Evolutionary conservation across 2,329 filamentous ascomycete genomes (phyloP), one percentile per base, ranked within the genome.

Genomic region (Fragosphaeria purpurea): DNA sequence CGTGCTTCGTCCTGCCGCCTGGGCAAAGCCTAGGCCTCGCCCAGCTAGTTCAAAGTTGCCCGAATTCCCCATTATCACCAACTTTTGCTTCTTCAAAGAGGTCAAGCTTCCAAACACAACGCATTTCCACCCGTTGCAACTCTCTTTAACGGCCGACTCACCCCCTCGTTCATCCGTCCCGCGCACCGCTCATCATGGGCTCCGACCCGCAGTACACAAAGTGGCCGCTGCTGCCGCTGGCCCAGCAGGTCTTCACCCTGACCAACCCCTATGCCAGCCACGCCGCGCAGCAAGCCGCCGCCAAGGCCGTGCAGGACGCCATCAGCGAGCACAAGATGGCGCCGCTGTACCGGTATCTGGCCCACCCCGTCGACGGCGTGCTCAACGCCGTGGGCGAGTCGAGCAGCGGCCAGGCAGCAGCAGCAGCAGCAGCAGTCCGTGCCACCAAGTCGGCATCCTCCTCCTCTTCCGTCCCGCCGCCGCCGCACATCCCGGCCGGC

Each of bases 261-360:
- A 88, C 86, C 65, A 90, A 90, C 68, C 80, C 85, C 59, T 84
- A 86, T 59, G 80, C 86, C 60, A 70, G 82, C 53, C 76, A 77
- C 64, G 58, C 71, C 52, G 69, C 76, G 53, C 87, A 90, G 69
- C 81, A 90, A 68, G 69, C 77, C 50, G 81, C 87, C 40, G 75
- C 83, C 58, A 86, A 87, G 70, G 75, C 75, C 55, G 75, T 94
- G 53, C 85, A 90, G 74, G 83, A 90, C 77, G 86, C 85, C 67
- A 91, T 94, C 67, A 71, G 73, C 61, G 80, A 88, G 69, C 77
- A 91, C 67, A 87, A 89, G 73, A 93, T 93, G 85, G 87, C 87
- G 13, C 86, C 87, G 33, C 79, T 94, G 55, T 94, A 93, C 73
- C 82, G 84, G 63, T 86, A 90, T 67, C 78, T 94, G 47, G 85